phyloP scores from a whole-genome alignment of 2,329 filamentous ascomycete genomes.

The Endoconidiophora laricicola region DNA sequence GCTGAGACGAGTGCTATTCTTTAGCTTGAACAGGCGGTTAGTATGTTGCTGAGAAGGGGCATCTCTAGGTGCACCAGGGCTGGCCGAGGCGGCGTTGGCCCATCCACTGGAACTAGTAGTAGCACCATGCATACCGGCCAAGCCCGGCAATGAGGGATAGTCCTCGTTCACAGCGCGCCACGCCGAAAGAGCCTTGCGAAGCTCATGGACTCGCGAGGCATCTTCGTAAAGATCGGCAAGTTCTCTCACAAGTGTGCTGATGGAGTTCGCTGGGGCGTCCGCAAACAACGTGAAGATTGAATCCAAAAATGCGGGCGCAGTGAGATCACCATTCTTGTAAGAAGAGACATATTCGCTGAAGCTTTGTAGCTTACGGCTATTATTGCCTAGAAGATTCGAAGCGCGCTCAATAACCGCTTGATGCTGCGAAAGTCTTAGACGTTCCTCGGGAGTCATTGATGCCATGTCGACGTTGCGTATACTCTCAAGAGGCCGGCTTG shows the following conservation, averaged over 20 bases:
- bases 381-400: constrained; percentile 61
- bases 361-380: constrained; percentile 52
- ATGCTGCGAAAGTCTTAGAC: constrained; percentile 65
- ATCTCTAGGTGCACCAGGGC: constrained; percentile 27
- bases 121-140: constrained; percentile 49
- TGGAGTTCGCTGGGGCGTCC: constrained; percentile 59
- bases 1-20: constrained; percentile 37
- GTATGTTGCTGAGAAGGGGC: constrained; percentile 30
- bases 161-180: constrained; percentile 95
- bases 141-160: constrained; percentile 72
- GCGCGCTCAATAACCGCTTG: constrained; percentile 75
- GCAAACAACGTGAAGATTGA: constrained; percentile 71
- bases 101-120: constrained; percentile 41
- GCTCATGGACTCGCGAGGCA: constrained; percentile 49
- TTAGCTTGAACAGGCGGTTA: constrained; percentile 39
- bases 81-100: constrained; percentile 43
- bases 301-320: constrained; percentile 65
- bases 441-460: constrained; percentile 53
- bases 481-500: constrained; percentile 7
- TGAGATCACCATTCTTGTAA: constrained; percentile 53
- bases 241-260: constrained; percentile 82
- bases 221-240: constrained; percentile 88
- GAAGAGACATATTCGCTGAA: constrained; percentile 70
- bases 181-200: constrained; percentile 81
- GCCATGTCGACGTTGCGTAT: constrained; percentile 10